Percentiles rank a stretch among this genome's conserved stretches.
phyloP scores from a whole-genome alignment of 192 early-diverging fungal species.

The Backusella tarrabulga region DNA sequence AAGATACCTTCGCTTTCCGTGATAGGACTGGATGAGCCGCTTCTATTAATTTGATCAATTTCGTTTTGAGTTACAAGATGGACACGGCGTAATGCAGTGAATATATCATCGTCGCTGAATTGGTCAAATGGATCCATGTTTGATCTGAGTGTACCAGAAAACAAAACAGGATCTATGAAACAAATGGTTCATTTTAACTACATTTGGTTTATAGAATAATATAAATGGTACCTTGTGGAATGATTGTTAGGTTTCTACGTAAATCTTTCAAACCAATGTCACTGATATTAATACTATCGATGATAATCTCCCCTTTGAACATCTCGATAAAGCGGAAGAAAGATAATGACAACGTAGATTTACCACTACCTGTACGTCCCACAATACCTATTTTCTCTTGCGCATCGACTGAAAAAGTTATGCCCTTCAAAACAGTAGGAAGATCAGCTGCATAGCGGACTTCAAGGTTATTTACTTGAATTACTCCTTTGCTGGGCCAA shows the following conservation, averaged over 20 bases:
- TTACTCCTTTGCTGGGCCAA: conserved; percentile 74
- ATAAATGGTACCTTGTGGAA: conserved; percentile 66
- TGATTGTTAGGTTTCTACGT: conserved; percentile 68
- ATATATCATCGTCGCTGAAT: conserved; percentile 73
- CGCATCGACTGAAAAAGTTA: conserved; percentile 64
- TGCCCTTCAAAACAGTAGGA: conserved; percentile 70
- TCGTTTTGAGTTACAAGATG: conserved; percentile 38
- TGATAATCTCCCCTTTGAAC: conserved; percentile 61
- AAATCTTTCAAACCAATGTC: conserved; percentile 73
- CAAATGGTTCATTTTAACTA: conserved; percentile 38
- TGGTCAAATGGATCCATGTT: conserved; percentile 90
- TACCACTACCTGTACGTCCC: conserved; percentile 85
- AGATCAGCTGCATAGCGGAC: conserved; percentile 75
- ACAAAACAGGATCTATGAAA: conserved; percentile 50
- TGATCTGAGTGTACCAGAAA: conserved; percentile 60
- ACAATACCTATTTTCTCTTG: conserved; percentile 88
- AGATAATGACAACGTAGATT: conserved; percentile 75
- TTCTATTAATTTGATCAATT: conserved; percentile 34
- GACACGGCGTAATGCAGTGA: conserved; percentile 75
- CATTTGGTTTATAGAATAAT: neutral
- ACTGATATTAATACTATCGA: conserved; percentile 81
- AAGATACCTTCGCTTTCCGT: conserved; percentile 15
- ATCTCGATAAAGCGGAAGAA: conserved; percentile 81
- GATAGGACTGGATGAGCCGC: conserved; percentile 2
- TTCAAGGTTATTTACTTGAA: conserved; percentile 69